Conservation (phyloP, 305 asterid genomes). For the Rubia tinctorum region DNA sequence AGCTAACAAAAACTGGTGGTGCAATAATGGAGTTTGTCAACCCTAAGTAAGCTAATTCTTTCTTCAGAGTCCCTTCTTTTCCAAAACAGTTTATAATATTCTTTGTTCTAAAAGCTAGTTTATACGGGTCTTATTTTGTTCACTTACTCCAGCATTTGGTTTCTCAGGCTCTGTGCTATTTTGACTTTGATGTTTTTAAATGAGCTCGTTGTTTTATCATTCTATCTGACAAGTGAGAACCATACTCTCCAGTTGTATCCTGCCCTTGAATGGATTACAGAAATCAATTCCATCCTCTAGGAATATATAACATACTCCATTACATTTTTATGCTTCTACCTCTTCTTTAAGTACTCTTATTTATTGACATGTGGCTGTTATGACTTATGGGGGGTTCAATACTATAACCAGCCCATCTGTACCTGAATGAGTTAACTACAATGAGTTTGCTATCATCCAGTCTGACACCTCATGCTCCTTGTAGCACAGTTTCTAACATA, state of each 20-base stretch:
- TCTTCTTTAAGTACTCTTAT: neutral
- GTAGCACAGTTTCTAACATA: neutral
- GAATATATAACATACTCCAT: neutral
- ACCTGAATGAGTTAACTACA: neutral
- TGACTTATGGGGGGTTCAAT: neutral
- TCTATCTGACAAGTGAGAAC: neutral
- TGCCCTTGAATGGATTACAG: neutral
- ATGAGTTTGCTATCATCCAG: neutral
- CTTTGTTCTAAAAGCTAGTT: neutral
- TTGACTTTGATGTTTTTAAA: neutral
- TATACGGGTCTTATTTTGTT: neutral
- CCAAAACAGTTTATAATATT: neutral
- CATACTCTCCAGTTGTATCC: neutral
- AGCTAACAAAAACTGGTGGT: constrained; percentile 93
- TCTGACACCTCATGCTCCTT: neutral
- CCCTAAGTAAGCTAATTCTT: constrained; percentile 69
- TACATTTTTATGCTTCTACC: neutral
- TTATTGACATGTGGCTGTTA: neutral
- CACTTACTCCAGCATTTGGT: neutral
- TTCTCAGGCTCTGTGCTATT: neutral
- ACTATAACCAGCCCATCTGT: neutral
- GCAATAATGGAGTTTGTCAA: constrained; percentile 93
- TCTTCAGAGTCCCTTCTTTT: constrained; percentile 8
- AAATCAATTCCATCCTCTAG: neutral
- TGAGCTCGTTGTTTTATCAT: neutral